Evolutionary conservation across 2,329 filamentous ascomycete genomes (phyloP), one percentile per base, ranked within the genome.

Genomic region (Aspergillus sp.): DNA sequence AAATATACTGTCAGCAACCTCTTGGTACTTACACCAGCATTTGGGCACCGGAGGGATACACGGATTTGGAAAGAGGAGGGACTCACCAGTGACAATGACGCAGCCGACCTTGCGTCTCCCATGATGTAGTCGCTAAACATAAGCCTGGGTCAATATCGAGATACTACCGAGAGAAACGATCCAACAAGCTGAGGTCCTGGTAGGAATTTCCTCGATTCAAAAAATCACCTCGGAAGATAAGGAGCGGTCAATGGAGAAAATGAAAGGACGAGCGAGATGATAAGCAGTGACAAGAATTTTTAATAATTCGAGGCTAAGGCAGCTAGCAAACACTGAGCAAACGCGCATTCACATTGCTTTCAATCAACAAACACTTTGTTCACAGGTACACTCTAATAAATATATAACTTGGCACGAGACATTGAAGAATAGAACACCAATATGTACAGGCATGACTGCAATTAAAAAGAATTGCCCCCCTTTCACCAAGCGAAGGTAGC

Each of bases 241-340:
- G 17, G 23, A 33, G 27, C 15, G 12, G 33, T 53, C 11, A 53
- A 31, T 21, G 27, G 23, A 7, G 23, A 23, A 15, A 7, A n/a
- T 33, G n/a, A 7, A 47, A 40, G 17, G 5, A 33, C 5, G 33
- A 17, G 40, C 17, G 17, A 21, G 11, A 44, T 8, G 33, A 21
- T 15, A 17, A 48, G 19, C 35, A n/a, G 35, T n/a, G 35, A 31
- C 27, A 31, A 9, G 3, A 15, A 5, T n/a, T n/a, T n/a, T n/a
- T n/a, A 37, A n/a, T 7, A 37, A n/a, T 4, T 37, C 35, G 15
- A 50, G 33, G n/a, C 11, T 15, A 9, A 17, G 4, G 7, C 31
- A 49, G 39, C 50, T 25, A 52, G 25, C 50, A 45, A 52, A 45
- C 40, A 52, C 44, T 17, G 48, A 44, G 8, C 35, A 37, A 37